Base-by-base conservation (phyloP, 306 rosid genomes). In the Gastrolobium bilobum region DNA sequence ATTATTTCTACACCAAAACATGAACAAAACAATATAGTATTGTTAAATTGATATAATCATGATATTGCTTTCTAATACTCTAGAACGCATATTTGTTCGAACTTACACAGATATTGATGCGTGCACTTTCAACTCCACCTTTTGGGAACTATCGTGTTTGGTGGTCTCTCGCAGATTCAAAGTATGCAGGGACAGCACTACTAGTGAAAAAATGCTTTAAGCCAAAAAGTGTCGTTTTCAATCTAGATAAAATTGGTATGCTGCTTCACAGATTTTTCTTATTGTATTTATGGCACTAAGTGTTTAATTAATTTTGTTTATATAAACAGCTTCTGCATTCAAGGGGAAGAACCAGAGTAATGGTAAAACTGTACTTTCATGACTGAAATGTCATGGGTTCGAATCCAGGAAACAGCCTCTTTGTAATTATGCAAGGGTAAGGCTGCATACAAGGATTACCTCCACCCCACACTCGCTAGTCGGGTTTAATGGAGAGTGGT, bases 101-200 rank as follows among this genome's bases (percentile, higher is more conserved):
- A 80, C 81, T 46, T 52, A 14, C 86, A 87, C 95, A 95, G 99
- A 82, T 85, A 53, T 71, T 92, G 88, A 86, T 85, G 96, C 97
- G 92, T 61, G 99, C 97, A 6, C 93, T 95, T 79, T 89, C 97
- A 71, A 86, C 85, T 74, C 90, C 89, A 4, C 98, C 98, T 10
- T 91, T 95, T 77, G 89, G 85, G 59, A 81, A 90, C 82, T 95
- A 92, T 81, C 90, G 42, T 61, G 90, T 87, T 67, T 95, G 99
- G 99, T 95, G 99, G 99, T 95, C 98, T 85, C 97, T 95, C 47
- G 89, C 98, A 47, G 99, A 92, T 73, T 95, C 98, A 26, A 95
- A 95, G 84, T 95, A 95, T 83, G 99, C 99, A 39, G 99, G 99
- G 53, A 95, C 99, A 75, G 99, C 95, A 54, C 77, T 95, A 37